Evolutionary conservation across 2,329 filamentous ascomycete genomes (phyloP), one percentile per base, ranked within the genome.

Genomic region (Alternaria postmessia): DNA sequence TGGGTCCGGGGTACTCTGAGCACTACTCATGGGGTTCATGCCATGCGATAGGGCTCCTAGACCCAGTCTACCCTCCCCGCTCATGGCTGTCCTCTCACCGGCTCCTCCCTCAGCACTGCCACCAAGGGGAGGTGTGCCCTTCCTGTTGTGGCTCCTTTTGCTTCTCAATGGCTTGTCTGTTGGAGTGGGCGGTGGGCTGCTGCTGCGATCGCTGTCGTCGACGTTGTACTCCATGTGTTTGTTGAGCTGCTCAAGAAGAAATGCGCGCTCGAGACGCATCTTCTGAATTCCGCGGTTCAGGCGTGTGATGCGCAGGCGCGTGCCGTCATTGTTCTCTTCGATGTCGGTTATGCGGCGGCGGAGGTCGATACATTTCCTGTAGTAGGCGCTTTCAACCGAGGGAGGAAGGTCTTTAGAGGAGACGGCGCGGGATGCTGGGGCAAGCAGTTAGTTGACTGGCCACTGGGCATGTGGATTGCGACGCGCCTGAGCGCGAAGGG

Each of bases 371-470:
- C 94, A 98, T 87, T 99, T 98, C 66, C 92, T 88, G 73, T 95
- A 93, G 81, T 98, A 99, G 51, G 94, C 94, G 77, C 94, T 91
- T 80, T 99, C 94, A 64, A 98, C 93, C 16, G 93, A 96, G 16
- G 95, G 94, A 20, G 94, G 93, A 57, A 89, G 86, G 36, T 78
- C 76, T 67, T 76, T 76, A 43, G 76, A 75, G 24, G 74, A 72
- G 54, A 74, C 64, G 16, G 75, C 72, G 55, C 74, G 70, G 53
- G 62, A 65, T 54, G 71, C 68, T 74, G 59, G n/a, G 28, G 52
- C 26, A 14, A n/a, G n/a, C 22, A 28, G 57, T 63, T 56, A 58
- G 59, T 54, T 28, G 30, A 39, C 12, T 41, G 39, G 7, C 20
- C 38, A n/a, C 24, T 43, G 30, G 24, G 14, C 12, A 36, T 42